Conservation (phyloP, 2,329 filamentous ascomycete genomes). For the Aspergillus pseudonomiae region DNA sequence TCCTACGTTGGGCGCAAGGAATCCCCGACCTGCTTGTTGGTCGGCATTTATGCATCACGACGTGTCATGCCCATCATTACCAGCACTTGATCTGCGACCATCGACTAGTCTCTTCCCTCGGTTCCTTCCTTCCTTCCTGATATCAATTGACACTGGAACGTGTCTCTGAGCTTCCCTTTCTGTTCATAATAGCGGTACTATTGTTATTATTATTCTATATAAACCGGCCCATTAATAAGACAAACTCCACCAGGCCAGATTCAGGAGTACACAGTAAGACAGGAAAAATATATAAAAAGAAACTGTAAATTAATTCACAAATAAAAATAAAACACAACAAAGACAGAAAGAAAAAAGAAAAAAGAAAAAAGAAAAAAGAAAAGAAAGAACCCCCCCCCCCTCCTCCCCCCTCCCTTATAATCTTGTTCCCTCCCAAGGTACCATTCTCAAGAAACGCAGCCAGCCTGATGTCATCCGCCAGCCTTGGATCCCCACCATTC, state of each 20-base stretch:
- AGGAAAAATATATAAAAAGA: too few species aligned
- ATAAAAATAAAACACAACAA: neutral
- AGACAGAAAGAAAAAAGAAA: neutral
- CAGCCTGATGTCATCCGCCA: neutral
- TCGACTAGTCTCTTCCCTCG: neutral
- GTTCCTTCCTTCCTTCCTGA: neutral
- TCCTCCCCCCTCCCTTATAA: neutral
- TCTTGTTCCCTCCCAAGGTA: too few species aligned
- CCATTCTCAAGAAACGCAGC: neutral
- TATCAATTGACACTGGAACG: neutral
- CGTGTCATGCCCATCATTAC: conserved; percentile 14
- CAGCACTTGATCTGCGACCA: conserved; percentile 3
- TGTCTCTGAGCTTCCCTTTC: neutral
- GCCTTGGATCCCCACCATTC: neutral
- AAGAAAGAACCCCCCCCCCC: neutral
- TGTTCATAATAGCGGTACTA: neutral
- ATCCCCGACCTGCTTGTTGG: conserved; percentile 3
- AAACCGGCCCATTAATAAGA: neutral
- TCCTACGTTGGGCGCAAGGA: conserved; percentile 12
- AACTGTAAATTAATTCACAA: too few species aligned
- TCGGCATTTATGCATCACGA: conserved; percentile 10
- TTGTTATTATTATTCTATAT: neutral
- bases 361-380: neutral
- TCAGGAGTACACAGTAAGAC: neutral
- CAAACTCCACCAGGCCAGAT: neutral